A percentile compares a stretch with the other conserved stretches of the same genome.
These are phyloP conservation scores for Fusarium humuli DNA, from an alignment of 2,329 filamentous ascomycete species.

Conservation along the genomic window DNA sequence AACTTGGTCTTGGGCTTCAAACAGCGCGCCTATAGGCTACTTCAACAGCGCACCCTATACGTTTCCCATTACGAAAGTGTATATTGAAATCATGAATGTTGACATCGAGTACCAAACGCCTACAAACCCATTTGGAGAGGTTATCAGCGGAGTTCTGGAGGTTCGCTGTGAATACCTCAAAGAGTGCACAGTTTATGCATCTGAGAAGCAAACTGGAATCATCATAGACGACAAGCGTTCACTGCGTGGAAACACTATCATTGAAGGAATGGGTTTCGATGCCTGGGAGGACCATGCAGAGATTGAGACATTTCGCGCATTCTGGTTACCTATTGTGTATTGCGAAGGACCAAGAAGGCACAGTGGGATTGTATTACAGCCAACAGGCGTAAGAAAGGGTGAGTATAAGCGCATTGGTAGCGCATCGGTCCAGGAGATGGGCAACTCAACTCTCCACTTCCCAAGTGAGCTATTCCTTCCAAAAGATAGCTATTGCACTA, in stretches of 20 bases:
- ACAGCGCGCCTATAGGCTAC: not conserved
- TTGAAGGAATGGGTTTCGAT: not conserved
- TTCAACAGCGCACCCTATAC: not conserved
- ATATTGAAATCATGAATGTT: not conserved
- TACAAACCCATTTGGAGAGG: not conserved
- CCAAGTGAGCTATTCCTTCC: not conserved
- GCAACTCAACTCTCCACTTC: not conserved
- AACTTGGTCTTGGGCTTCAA: not conserved
- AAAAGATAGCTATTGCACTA: not conserved
- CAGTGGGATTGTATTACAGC: not conserved
- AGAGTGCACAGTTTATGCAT: not conserved
- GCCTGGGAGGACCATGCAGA: not conserved
- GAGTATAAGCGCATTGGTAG: not conserved
- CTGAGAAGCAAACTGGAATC: not conserved
- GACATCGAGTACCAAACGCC: not conserved
- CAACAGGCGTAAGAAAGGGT: not conserved
- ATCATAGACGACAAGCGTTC: not conserved
- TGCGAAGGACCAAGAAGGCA: not conserved
- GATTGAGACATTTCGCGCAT: not conserved
- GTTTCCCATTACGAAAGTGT: not conserved
- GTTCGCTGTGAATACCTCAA: not conserved
- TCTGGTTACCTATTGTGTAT: not conserved
- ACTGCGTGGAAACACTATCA: not conserved
- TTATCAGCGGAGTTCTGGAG: not conserved
- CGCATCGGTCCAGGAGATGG: not conserved